phyloP scores from a whole-genome alignment of 345 rosid genomes.

The Dipteronia dyeriana region DNA sequence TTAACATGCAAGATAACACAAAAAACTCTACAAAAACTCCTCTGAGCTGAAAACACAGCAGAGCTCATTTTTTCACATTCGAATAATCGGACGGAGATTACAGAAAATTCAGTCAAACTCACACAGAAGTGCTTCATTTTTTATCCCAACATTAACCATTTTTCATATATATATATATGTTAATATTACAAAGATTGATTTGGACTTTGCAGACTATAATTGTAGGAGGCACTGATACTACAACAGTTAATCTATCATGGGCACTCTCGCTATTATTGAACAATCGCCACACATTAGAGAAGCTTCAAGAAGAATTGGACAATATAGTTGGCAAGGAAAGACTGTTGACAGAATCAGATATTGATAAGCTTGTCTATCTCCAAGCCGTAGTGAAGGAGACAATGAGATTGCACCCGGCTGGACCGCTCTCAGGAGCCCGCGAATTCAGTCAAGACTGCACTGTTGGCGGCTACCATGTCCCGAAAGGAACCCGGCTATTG shows the following conservation, averaged over 20 bases:
- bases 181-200: background rate
- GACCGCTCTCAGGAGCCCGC: slow-evolving; percentile 32
- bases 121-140: too few species aligned
- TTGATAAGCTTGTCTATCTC: slow-evolving; percentile 33
- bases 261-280: slow-evolving; percentile 28
- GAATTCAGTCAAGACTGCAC: slow-evolving; percentile 31
- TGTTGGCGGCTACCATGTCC: slow-evolving; percentile 32
- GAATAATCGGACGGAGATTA: too few species aligned
- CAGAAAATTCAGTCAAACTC: too few species aligned
- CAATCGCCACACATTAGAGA: slow-evolving; percentile 16
- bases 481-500: slow-evolving; percentile 32
- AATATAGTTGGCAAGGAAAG: slow-evolving; percentile 26
- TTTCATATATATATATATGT: background rate
- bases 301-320: slow-evolving; percentile 30
- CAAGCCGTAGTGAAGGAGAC: slow-evolving; percentile 46
- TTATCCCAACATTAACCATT: too few species aligned
- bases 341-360: slow-evolving; percentile 30
- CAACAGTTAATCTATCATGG: slow-evolving; percentile 26
- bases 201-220: slow-evolving; percentile 25
- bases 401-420: slow-evolving; percentile 36
- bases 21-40: too few species aligned
- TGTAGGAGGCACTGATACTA: slow-evolving; percentile 30
- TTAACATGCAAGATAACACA: too few species aligned
- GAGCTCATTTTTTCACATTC: too few species aligned
- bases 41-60: too few species aligned